A percentile compares a stretch with the other conserved stretches of the same genome.
Conservation (phyloP, 1,284 basidiomycete genomes). For the Leccinum angustisporum region DNA sequence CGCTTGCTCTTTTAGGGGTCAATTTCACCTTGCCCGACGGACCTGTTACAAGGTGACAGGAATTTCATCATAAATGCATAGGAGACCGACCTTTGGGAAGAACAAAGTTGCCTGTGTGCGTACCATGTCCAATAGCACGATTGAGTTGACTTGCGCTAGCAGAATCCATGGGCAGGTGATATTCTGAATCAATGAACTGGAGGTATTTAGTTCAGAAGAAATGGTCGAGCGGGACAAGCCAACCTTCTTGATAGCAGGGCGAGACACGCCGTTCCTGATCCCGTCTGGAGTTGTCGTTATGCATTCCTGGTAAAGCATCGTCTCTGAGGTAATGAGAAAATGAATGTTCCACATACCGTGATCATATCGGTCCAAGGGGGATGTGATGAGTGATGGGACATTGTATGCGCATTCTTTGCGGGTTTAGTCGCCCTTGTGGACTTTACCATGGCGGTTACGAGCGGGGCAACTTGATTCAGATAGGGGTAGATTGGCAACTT, state of each 20-base stretch:
- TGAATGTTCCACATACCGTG: slow-evolving; percentile 39
- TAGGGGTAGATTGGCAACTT: slow-evolving; percentile 6
- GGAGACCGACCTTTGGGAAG: slow-evolving; percentile 64
- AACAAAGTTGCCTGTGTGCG: slow-evolving; percentile 59
- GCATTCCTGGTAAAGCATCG: slow-evolving; percentile 52
- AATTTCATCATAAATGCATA: background rate
- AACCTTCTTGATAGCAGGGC: slow-evolving; percentile 79
- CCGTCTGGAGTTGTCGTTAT: slow-evolving; percentile 67
- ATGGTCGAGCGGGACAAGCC: background rate
- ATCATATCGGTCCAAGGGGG: slow-evolving; percentile 67
- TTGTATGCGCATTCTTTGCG: background rate
- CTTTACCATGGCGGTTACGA: slow-evolving; percentile 19
- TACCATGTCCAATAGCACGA: slow-evolving; percentile 69
- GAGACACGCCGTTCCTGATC: slow-evolving; percentile 70
- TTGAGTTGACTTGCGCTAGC: slow-evolving; percentile 65
- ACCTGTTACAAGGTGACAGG: slow-evolving; percentile 10
- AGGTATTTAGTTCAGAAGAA: background rate
- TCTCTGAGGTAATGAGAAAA: background rate
- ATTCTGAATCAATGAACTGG: slow-evolving; percentile 73
- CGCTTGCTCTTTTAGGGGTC: slow-evolving; percentile 51
- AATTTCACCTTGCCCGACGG: slow-evolving; percentile 71
- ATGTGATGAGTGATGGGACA: slow-evolving; percentile 27
- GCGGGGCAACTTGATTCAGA: background rate
- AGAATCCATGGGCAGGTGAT: slow-evolving; percentile 59
- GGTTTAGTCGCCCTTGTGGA: slow-evolving; percentile 24